Base-by-base conservation (phyloP, 129 eudicot species). In the Ambrosia trifida region DNA sequence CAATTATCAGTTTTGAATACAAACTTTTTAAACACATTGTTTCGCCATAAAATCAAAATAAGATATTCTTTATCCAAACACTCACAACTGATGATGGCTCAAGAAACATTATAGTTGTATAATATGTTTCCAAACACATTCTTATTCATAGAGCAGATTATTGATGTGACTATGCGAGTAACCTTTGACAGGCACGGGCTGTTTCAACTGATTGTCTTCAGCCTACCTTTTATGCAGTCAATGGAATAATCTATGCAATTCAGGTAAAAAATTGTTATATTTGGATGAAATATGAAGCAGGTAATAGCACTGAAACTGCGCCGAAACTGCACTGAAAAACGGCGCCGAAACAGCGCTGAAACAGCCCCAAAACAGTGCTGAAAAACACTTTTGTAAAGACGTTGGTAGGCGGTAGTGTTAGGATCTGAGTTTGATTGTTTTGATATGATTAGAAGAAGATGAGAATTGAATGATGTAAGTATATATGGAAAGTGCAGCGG, bases 161-260 rank as follows among this genome's bases (percentile, higher is more conserved):
- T 45, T 57, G n/a, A n/a, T n/a, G n/a, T n/a, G n/a, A n/a, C n/a
- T n/a, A n/a, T n/a, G n/a, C 19, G 54, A 3, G 24, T 52, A 60
- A 61, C 11, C 40, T n/a, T 58, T 69, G 41, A 33, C 77, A 91
- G 98, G 98, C 98, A 50, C 95, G 91, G 19, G 89, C 88, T 64
- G 95, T 83, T 40, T 83, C 96, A 56, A 89, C 96, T 8, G 98
- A 92, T 79, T 84, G 89, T 47, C 85, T 92, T 69, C 82, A 95
- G 74, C 95, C 91, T 35, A 83, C 86, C 60, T 92, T 92, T 77
- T 89, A 67, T 68, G 81, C 85, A 35, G 79, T 92, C 72, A 92
- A 92, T 75, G 91, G 89, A 41, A 72, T 85, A 50, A 82, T 92
- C 33, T 89, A 92, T 74, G 69, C 82, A 12, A 81, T 92, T 83